Base-by-base conservation (phyloP, 2,329 filamentous ascomycete genomes). In the Claviceps pusilla region DNA sequence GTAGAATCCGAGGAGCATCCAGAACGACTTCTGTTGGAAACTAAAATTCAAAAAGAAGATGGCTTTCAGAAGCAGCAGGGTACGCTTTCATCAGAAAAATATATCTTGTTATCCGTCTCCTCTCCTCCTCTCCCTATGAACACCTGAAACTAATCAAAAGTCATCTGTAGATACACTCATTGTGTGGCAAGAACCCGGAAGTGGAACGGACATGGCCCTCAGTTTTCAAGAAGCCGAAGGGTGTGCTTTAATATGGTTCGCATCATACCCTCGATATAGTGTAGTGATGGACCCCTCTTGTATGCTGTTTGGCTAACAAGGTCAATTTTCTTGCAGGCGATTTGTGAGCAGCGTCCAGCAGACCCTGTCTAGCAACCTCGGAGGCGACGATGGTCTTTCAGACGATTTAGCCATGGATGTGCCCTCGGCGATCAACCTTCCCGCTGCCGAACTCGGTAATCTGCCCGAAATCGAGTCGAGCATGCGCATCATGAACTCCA, bases 11-110 rank as follows among this genome's bases (percentile, higher is more conserved):
- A 98, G 73, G 93, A 97, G 61, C 82, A 94, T 58, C 88, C 89
- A 51, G 80, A 86, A 53, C 82, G 88, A 59, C 79, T 89, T 59
- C 76, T 98, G 42, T 76, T 98, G 56, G 88, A 96, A 69, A 95
- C 91, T 42, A 86, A 81, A 65, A 94, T 98, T 59, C 82, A 83
- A 58, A 95, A 89, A 68, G 90, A 96, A 65, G 91, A 97, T 79
- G 87, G 87, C 56, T 97, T 97, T 67, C 90, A 97, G 72, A 95
- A 96, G 71, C 93, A 98, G 70, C 91, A 97, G 84, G 89, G 89
- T 85, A 79, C 63, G 19, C 14, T 28, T 73, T 41, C 16, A 28
- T 3, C 28, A 6, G 11, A 24, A 31, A n/a, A 35, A 52, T 39
- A 57, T 35, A 46, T 51, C 33, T 43, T 29, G 51, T 31, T 41